Conservation (phyloP, 164 flowering plant genomes). For the Kalanchoe fedtschenkoi region DNA sequence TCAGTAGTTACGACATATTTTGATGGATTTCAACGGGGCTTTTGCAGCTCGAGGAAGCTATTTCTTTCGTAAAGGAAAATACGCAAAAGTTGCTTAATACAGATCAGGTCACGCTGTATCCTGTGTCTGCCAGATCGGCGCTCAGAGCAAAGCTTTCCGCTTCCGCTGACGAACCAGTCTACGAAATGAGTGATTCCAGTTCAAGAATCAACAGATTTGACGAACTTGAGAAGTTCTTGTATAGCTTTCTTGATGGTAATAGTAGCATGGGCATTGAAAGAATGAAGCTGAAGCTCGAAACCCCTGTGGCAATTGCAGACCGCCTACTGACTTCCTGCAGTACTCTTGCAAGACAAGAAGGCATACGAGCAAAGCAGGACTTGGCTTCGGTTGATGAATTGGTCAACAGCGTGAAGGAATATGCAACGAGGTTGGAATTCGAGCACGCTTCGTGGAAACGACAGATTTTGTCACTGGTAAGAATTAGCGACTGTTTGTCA, state of each 20-base stretch:
- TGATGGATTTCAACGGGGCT: slow-evolving; percentile 11
- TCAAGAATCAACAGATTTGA: slow-evolving; percentile 35
- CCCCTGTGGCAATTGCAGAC: slow-evolving; percentile 78
- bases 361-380: slow-evolving; percentile 50
- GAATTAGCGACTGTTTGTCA: not conserved
- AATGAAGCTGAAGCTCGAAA: slow-evolving; percentile 84
- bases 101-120: slow-evolving; percentile 59
- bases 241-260: slow-evolving; percentile 78
- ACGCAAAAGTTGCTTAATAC: slow-evolving; percentile 53
- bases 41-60: slow-evolving; percentile 81
- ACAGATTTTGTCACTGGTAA: slow-evolving; percentile 55
- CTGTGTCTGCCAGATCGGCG: slow-evolving; percentile 85
- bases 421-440: slow-evolving; percentile 51
- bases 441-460: slow-evolving; percentile 73
- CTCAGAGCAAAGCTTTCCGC: slow-evolving; percentile 64
- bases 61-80: slow-evolving; percentile 66
- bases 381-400: slow-evolving; percentile 43
- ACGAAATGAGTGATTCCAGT: slow-evolving; percentile 19
- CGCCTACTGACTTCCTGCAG: slow-evolving; percentile 58
- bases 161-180: slow-evolving; percentile 15
- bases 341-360: slow-evolving; percentile 44
- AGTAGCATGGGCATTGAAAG: slow-evolving; percentile 70
- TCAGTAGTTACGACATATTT: not conserved
- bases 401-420: slow-evolving; percentile 43
- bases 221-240: slow-evolving; percentile 68